Base-by-base conservation (phyloP, 2,329 filamentous ascomycete genomes). In the Trichophyton benhamiae region DNA sequence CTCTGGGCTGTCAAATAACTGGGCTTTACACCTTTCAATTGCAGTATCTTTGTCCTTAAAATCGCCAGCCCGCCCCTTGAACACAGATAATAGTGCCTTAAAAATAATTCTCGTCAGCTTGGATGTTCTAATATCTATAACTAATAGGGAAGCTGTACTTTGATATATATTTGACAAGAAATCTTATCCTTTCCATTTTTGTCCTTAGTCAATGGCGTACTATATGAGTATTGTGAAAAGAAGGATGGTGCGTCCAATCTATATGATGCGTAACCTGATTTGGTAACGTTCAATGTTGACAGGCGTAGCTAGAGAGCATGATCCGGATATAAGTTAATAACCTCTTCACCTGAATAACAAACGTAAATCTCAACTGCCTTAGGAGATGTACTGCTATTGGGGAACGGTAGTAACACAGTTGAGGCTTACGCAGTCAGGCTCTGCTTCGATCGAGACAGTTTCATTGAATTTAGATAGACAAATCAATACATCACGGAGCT, bases 381-480 rank as follows among this genome's bases (percentile, higher is more conserved):
- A 30, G 2, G 27, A 27, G 38, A 58, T n/a, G 1, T 27, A 22
- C 44, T 6, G 8, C 9, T 59, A 15, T 36, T 27, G 36, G 15
- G n/a, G 13, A 33, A 36, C 5, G 1, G 9, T 38, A 13, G 13
- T 59, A 42, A 58, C 36, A 27, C 9, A 17, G 30, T 55, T 20
- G n/a, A 36, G 6, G 33, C 71, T 70, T 75, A 83, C 83, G 71
- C 79, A 77, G 63, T 83, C 80, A 64, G 76, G 75, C 67, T 80
- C 78, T 41, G 83, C 83, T 71, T 87, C 84, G 60, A 87, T 77
- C 22, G 81, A 81, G 13, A 86, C 82, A 2, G 77, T 78, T 65
- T 87, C 84, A 69, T 80, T 82, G 72, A 86, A 86, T 70, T 84
- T 86, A 60, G 80, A 76, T 1, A 87, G 76, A 67, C 84, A 87